Conservation (phyloP, 2,329 filamentous ascomycete species). For the Tolypocladium guangdongense region DNA sequence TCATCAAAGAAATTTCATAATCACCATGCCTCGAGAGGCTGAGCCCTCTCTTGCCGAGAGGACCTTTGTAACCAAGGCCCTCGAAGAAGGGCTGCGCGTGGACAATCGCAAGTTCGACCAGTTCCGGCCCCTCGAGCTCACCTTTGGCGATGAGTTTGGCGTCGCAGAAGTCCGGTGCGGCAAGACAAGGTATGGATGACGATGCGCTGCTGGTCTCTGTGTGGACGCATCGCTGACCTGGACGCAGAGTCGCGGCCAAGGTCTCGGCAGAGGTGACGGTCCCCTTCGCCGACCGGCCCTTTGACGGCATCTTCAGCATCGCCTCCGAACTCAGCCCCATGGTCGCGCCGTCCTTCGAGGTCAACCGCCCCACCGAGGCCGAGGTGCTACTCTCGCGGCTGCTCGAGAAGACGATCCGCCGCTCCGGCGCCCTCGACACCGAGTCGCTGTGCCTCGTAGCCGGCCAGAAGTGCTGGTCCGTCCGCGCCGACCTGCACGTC, state of each 20-base stretch:
- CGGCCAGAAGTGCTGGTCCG: conserved; percentile 80
- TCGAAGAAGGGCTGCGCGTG: conserved; percentile 69
- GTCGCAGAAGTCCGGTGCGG: conserved; percentile 79
- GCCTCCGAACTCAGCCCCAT: conserved; percentile 85
- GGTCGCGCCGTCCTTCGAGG: conserved; percentile 82
- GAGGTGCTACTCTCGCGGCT: conserved; percentile 80
- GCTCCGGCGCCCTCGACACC: conserved; percentile 85
- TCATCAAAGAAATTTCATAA: not conserved
- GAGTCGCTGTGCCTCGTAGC: conserved; percentile 92
- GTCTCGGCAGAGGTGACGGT: conserved; percentile 82
- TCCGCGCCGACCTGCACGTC: conserved; percentile 86
- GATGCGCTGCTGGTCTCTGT: not conserved
- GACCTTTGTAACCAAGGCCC: conserved; percentile 72
- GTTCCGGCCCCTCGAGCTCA: conserved; percentile 65
- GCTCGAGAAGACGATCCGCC: conserved; percentile 87
- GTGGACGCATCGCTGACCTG: not conserved
- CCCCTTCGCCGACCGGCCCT: conserved; percentile 78
- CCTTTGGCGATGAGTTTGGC: conserved; percentile 85
- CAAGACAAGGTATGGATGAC: conserved; percentile 62
- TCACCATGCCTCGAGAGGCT: conserved; percentile 78
- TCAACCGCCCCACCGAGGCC: conserved; percentile 69
- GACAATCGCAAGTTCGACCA: conserved; percentile 76
- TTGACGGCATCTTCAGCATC: conserved; percentile 92
- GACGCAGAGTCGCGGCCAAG: conserved; percentile 62
- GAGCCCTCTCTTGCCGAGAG: conserved; percentile 85